These are phyloP conservation scores for Neurospora tetraspora DNA, from an alignment of 495 filamentous ascomycete species.

Conservation along the genomic window DNA sequence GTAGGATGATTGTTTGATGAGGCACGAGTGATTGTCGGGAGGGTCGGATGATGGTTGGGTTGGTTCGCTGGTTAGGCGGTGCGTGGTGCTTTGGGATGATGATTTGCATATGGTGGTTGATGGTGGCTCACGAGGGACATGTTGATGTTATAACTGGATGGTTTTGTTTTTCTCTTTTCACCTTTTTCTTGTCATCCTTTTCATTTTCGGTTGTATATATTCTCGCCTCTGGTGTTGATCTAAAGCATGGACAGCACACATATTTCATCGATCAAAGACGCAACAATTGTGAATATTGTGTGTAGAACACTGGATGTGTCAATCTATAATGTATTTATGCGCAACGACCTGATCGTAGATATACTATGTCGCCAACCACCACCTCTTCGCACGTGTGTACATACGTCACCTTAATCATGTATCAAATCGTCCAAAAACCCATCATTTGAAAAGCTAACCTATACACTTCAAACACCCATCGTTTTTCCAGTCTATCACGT, in stretches of 20 bases:
- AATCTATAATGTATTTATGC: neutral
- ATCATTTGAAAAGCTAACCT: neutral
- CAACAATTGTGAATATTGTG: neutral
- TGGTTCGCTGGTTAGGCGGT: neutral
- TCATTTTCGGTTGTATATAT: neutral
- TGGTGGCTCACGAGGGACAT: neutral
- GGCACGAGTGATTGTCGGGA: neutral
- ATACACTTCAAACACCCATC: neutral
- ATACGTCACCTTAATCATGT: neutral
- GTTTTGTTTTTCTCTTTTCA: neutral
- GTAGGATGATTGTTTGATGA: neutral
- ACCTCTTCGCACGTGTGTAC: neutral
- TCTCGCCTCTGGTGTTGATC: neutral
- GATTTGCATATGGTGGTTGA: too few species aligned
- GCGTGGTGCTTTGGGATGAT: neutral
- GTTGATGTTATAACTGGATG: neutral
- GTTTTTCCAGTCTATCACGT: conserved; percentile 36
- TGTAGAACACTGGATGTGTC: neutral
- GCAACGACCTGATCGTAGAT: neutral
- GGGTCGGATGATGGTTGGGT: neutral
- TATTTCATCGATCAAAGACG: neutral
- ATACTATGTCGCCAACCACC: neutral
- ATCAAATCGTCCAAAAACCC: neutral
- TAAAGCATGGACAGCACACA: neutral
- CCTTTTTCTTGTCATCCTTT: neutral